Base-by-base conservation (phyloP, 2,329 filamentous ascomycete species). In the Lasiodiplodia citricola region DNA sequence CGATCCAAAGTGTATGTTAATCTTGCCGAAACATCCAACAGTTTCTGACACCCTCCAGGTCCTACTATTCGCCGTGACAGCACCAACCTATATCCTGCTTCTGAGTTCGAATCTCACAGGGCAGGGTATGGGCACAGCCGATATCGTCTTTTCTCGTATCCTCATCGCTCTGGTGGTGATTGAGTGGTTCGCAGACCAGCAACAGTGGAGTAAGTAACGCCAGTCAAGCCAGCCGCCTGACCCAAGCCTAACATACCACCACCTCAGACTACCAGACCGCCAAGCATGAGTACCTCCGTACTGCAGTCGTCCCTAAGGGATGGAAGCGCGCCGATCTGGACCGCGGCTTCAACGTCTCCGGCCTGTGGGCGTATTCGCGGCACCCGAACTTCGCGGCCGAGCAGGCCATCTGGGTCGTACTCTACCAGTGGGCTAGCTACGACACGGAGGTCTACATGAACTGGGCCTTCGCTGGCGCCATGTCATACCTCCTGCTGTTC, bases 341-440 rank as follows among this genome's bases (percentile, higher is more conserved):
- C 72, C 91, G 95, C 47, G 96, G 96, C 52, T 99, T 99, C 81
- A 86, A 92, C 72, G 91, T 92, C 10, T 88, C 86, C 4, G 96
- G 96, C 0, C 84, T 99, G 8, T 99, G 92, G 91, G 91, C 90
- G 0, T 94, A 90, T 83, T 95, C 91, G 73, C 88, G 96, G 56
- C 96, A 99, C 79, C 96, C 96, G 58, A 99, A 99, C 80, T 99
- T 98, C 76, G 89, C 92, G 5, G 93, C 92, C 5, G 96, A 99
- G 81, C 96, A 98, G 81, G 85, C 89, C 37, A 89, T 98, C 74
- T 99, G 96, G 96, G 85, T 97, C 66, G 83, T 89, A 10, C 81
- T 98, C 65, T 98, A 98, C 80, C 88, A 93, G 75, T 99, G 95
- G 96, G 89, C 87, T 72, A 95, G 92, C 80, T 91, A 88, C 77